Conservation (phyloP, 345 rosid species). For the Eucalyptus erythrocorys region DNA sequence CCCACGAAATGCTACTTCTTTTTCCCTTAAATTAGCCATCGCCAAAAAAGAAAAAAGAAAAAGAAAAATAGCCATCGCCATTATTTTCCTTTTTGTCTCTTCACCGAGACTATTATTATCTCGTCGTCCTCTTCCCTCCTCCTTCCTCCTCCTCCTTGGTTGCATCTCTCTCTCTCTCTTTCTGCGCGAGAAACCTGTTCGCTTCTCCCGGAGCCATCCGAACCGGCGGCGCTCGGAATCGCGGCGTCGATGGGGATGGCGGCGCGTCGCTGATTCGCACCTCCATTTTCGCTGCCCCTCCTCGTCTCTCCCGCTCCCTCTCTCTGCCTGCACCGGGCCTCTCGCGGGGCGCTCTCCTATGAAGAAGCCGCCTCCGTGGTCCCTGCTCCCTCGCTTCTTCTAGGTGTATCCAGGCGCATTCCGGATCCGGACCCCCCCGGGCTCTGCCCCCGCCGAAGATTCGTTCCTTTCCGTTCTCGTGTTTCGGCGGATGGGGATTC, state of each 20-base stretch:
- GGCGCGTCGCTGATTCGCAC: background rate
- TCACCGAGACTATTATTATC: background rate
- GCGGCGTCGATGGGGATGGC: background rate
- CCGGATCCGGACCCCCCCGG: background rate
- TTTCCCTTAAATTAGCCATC: background rate
- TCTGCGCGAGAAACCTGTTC: background rate
- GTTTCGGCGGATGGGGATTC: background rate
- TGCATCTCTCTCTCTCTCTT: background rate
- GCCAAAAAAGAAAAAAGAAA: background rate
- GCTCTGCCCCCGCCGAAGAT: background rate
- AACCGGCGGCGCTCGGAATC: background rate
- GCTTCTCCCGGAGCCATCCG: background rate
- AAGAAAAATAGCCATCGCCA: background rate
- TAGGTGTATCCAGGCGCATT: slow-evolving; percentile 28
- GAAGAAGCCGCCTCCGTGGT: slow-evolving; percentile 69
- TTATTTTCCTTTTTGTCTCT: background rate
- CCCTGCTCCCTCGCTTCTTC: background rate
- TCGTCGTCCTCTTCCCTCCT: background rate
- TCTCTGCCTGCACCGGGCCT: background rate
- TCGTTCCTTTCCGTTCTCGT: background rate
- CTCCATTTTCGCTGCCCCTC: background rate
- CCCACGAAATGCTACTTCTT: background rate
- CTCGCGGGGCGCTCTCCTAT: slow-evolving; percentile 18
- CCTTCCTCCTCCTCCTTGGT: background rate
- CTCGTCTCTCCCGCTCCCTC: background rate